Evolutionary conservation across 2,329 filamentous ascomycete species (phyloP), one percentile per base, ranked within the genome.

Genomic region (Aureobasidium musti): DNA sequence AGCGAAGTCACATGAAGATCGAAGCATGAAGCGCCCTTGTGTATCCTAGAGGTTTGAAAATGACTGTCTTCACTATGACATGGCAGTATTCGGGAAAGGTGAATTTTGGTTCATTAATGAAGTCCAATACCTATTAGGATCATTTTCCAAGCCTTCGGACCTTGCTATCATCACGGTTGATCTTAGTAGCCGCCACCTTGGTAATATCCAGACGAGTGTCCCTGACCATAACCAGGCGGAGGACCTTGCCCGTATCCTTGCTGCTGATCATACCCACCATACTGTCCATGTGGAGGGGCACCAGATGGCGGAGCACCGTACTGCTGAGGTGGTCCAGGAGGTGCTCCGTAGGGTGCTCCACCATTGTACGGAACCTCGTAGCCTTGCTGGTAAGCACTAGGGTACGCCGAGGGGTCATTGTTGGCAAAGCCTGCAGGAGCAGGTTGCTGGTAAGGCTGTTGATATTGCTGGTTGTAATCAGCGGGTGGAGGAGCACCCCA

Each of bases 381-480:
- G 3, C 75, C 75, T 52, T 75, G 74, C 63, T 76, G 74, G 45
- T 75, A 76, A 11, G 75, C 73, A 7, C 73, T 74, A 13, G 73
- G 75, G 56, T 73, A 76, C 2, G 73, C 71, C 60, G 70, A 71
- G 5, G 70, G 68, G 60, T 72, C 73, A 21, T 73, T 70, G 33
- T 71, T 69, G 26, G 72, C 70, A 52, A 73, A 76, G 6, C 71
- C 69, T 17, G 73, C 74, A 28, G 73, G 68, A 26, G 70, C 68
- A 23, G 69, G 71, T 26, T 69, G 72, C 37, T 68, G 60, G 2
- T 61, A 52, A 39, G 52, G 33, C 33, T 63, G 65, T 33, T 63
- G 50, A 21, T 64, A 64, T 19, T 52, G 57, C 33, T 63, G 65
- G 19, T 57, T 52, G 41, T 63, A 63, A 6, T 50, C 65, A 11